phyloP scores from a whole-genome alignment of 1,284 basidiomycete genomes.

The Melampsora larici-populina region DNA sequence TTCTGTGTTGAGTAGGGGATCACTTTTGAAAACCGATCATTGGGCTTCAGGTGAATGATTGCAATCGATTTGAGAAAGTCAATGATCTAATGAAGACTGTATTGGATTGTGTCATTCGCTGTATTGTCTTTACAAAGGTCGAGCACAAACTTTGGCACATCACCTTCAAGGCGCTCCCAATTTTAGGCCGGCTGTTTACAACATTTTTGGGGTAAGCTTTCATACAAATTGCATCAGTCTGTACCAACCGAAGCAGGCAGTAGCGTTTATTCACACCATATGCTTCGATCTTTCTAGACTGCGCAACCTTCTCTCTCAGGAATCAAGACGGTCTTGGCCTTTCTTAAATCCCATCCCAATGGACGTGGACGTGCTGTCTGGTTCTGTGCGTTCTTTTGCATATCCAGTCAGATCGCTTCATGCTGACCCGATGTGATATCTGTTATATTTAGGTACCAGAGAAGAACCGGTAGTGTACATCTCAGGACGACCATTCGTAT shows the following conservation, averaged over 20 bases:
- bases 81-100: neutral
- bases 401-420: constrained; percentile 57
- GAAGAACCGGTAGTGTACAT: constrained; percentile 88
- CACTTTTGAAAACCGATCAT: constrained; percentile 42
- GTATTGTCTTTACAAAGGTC: constrained; percentile 9
- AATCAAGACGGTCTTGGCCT: constrained; percentile 81
- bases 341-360: constrained; percentile 60
- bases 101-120: neutral
- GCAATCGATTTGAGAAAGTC: neutral
- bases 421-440: constrained; percentile 53
- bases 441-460: constrained; percentile 47
- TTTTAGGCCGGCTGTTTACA: constrained; percentile 69
- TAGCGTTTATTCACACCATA: neutral
- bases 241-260: neutral
- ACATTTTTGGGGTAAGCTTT: constrained; percentile 59
- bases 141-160: constrained; percentile 37
- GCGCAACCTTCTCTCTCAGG: constrained; percentile 94
- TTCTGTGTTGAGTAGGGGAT: constrained; percentile 39
- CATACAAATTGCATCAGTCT: neutral
- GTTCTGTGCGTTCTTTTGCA: constrained; percentile 49
- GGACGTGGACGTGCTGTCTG: constrained; percentile 65
- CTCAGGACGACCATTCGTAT: constrained; percentile 86
- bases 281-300: constrained; percentile 46
- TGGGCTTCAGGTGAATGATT: constrained; percentile 28
- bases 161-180: constrained; percentile 86